Evolutionary conservation across 1,284 basidiomycete genomes (phyloP).

Genomic region (Anthracocystis setariae): DNA sequence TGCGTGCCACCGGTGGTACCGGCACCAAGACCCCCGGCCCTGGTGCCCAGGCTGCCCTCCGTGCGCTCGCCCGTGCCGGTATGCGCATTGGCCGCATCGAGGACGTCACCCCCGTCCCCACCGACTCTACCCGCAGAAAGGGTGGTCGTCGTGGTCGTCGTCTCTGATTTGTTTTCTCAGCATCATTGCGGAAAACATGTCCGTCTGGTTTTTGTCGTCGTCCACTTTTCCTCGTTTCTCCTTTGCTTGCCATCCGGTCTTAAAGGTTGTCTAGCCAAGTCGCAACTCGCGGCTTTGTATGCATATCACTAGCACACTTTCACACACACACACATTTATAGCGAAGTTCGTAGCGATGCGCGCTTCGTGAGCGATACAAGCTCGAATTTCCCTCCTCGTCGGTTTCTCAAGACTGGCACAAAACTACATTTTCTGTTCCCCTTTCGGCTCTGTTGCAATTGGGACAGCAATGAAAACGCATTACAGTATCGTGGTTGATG

Average conservation of each 20-base stretch:
- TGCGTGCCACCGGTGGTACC: conserved; percentile 97
- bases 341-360: conserved; percentile 3
- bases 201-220: conserved; percentile 17
- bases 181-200: conserved; percentile 9
- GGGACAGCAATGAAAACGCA: conserved; percentile 41
- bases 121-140: conserved; percentile 97
- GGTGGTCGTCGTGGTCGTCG: conserved; percentile 99
- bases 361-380: neutral
- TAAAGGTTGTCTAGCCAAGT: conserved; percentile 28
- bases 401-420: conserved; percentile 7
- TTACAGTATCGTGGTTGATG: conserved; percentile 11
- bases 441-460: conserved; percentile 9
- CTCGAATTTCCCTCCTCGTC: conserved; percentile 8
- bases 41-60: conserved; percentile 96
- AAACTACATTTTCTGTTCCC: conserved; percentile 28
- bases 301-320: conserved; percentile 43
- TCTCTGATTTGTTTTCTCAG: conserved; percentile 72
- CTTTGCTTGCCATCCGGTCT: conserved; percentile 7
- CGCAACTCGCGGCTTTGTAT: conserved; percentile 43
- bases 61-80: conserved; percentile 96
- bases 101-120: conserved; percentile 92
- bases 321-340: conserved; percentile 3
- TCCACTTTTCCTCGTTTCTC: conserved; percentile 14
- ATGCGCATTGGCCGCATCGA: conserved; percentile 97
- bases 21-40: conserved; percentile 99